These are phyloP conservation scores for Aureobasidium sp. DNA, from an alignment of 2,329 filamentous ascomycete genomes.

Conservation along the genomic window DNA sequence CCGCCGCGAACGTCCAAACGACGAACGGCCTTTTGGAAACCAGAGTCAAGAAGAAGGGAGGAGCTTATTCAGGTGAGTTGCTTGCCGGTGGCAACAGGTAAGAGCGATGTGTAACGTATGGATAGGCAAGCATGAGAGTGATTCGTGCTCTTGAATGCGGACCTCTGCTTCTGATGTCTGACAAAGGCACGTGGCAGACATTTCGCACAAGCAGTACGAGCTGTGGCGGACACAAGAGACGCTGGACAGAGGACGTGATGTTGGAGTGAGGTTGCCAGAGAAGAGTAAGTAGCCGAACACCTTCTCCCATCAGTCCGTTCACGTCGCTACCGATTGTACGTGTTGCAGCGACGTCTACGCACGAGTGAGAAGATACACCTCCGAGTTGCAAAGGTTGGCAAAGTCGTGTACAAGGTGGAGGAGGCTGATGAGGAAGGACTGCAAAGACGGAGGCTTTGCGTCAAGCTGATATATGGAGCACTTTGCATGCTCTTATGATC, in stretches of 20 bases:
- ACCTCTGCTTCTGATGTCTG: not conserved
- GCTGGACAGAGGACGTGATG: not conserved
- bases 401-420: not conserved
- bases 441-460: no score
- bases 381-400: not conserved
- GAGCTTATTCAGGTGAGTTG: not conserved
- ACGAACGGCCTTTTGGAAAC: not conserved
- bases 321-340: not conserved
- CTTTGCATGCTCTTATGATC: no score
- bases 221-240: not conserved
- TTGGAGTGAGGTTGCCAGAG: not conserved
- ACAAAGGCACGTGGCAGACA: not conserved
- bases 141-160: not conserved
- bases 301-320: not conserved
- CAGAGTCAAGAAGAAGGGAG: not conserved
- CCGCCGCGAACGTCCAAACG: not conserved
- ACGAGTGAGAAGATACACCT: not conserved
- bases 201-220: not conserved
- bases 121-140: not conserved
- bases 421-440: not conserved
- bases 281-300: not conserved
- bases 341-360: not conserved
- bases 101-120: not conserved
- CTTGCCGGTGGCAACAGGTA: not conserved
- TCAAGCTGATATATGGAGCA: no score